Conservation (phyloP, 306 rosid species). For the Canavalia gladiata region DNA sequence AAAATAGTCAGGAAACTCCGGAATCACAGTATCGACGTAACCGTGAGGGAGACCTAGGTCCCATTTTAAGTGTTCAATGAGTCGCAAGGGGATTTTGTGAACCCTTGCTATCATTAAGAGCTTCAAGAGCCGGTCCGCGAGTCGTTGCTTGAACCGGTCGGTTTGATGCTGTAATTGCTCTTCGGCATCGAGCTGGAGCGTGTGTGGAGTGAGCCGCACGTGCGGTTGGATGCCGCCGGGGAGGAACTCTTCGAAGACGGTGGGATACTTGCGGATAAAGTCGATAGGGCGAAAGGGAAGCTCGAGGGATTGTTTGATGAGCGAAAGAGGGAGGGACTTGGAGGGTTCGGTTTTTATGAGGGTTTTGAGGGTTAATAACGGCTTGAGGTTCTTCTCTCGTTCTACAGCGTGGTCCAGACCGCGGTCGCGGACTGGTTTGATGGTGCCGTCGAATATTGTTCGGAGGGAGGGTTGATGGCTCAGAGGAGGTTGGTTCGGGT, state of each 20-base stretch:
- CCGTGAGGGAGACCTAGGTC: slow-evolving; percentile 84
- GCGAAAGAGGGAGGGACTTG: slow-evolving; percentile 76
- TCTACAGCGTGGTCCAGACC: slow-evolving; percentile 95
- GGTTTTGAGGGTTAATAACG: slow-evolving; percentile 63
- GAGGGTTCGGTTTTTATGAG: slow-evolving; percentile 76
- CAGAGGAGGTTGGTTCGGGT: slow-evolving; percentile 19
- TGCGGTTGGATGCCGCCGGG: slow-evolving; percentile 65
- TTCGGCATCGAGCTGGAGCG: slow-evolving; percentile 62
- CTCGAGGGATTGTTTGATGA: slow-evolving; percentile 56
- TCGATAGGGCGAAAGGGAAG: slow-evolving; percentile 78
- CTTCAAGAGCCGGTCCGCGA: slow-evolving; percentile 72
- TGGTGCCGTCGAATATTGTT: slow-evolving; percentile 54
- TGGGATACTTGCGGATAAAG: slow-evolving; percentile 72
- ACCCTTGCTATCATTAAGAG: slow-evolving; percentile 72
- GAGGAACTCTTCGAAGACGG: slow-evolving; percentile 70
- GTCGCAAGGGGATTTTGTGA: slow-evolving; percentile 59
- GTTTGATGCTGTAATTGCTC: slow-evolving; percentile 61
- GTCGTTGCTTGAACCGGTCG: slow-evolving; percentile 58
- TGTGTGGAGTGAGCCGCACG: slow-evolving; percentile 60
- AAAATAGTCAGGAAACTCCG: slow-evolving; percentile 84
- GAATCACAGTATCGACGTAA: slow-evolving; percentile 53
- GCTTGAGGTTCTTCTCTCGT: slow-evolving; percentile 71
- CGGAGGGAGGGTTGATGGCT: slow-evolving; percentile 44
- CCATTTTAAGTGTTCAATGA: slow-evolving; percentile 68
- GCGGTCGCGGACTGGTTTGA: slow-evolving; percentile 78